These are phyloP conservation scores for Venturiaceae sp. DNA, from an alignment of 2,329 filamentous ascomycete genomes.

Conservation along the genomic window DNA sequence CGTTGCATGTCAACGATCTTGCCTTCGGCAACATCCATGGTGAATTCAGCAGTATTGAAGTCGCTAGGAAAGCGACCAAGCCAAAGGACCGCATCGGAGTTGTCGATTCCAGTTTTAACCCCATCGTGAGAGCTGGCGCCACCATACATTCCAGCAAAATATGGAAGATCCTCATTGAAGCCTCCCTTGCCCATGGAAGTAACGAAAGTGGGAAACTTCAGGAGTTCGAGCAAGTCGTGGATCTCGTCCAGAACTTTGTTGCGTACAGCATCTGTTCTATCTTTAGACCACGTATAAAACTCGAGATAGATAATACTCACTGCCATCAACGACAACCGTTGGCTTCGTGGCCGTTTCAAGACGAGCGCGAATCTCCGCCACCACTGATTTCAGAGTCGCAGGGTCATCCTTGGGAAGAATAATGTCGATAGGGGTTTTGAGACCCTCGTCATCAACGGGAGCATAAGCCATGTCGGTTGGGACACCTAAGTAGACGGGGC, in stretches of 20 bases:
- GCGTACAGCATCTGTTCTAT: slow-evolving; percentile 10
- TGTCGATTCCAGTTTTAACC: slow-evolving; percentile 14
- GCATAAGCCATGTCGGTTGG: slow-evolving; percentile 15
- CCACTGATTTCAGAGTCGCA: slow-evolving; percentile 5
- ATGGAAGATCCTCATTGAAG: slow-evolving; percentile 11
- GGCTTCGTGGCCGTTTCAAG: slow-evolving; percentile 10
- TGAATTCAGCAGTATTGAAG: slow-evolving; percentile 21
- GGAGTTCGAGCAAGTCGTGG: slow-evolving; percentile 11
- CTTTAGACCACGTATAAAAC: neutral
- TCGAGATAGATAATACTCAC: neutral
- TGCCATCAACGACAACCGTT: slow-evolving; percentile 16
- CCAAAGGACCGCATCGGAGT: slow-evolving; percentile 13
- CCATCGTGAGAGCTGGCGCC: slow-evolving; percentile 13
- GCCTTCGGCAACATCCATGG: slow-evolving; percentile 14
- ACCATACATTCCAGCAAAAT: slow-evolving; percentile 15
- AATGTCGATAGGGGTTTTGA: slow-evolving; percentile 9
- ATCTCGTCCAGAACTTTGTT: slow-evolving; percentile 10
- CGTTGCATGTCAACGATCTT: slow-evolving; percentile 22
- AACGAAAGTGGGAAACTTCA: slow-evolving; percentile 11
- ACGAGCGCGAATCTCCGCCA: slow-evolving; percentile 5
- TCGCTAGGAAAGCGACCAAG: slow-evolving; percentile 15
- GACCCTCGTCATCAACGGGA: slow-evolving; percentile 3
- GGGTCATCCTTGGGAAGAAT: slow-evolving; percentile 8
- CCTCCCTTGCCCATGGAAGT: slow-evolving; percentile 15
- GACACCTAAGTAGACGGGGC: slow-evolving; percentile 18